Evolutionary conservation across 2,329 filamentous ascomycete species (phyloP).

Genomic region (Pseudocercospora cruenta): DNA sequence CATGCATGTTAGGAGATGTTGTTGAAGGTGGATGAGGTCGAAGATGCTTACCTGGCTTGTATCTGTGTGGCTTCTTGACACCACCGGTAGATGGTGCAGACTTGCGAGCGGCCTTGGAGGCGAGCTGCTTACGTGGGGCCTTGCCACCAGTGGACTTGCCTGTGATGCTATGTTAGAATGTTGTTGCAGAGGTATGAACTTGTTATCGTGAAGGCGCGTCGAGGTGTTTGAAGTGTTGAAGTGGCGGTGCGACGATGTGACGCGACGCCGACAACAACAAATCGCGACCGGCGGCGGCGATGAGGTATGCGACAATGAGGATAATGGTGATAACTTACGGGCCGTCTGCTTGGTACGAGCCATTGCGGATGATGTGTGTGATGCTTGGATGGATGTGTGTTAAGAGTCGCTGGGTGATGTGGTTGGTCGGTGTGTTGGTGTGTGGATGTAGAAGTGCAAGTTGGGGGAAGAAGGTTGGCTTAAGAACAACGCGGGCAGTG

Average conservation of each 20-base stretch:
- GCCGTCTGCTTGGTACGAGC: conserved; percentile 61
- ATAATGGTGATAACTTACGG: conserved; percentile 49
- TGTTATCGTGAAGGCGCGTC: conserved; percentile 25
- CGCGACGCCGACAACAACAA: conserved; percentile 26
- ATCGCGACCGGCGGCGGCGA: conserved; percentile 30
- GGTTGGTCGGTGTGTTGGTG: conserved; percentile 20
- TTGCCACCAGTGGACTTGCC: conserved; percentile 77
- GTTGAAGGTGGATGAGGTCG: conserved; percentile 15
- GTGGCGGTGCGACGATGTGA: conserved; percentile 28
- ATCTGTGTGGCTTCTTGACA: conserved; percentile 61
- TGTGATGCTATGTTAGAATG: conserved; percentile 46
- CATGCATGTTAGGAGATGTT: conserved; percentile 30
- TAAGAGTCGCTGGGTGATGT: conserved; percentile 28
- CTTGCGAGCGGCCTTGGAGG: conserved; percentile 99
- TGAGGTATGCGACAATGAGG: conserved; percentile 29
- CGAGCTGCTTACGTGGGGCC: conserved; percentile 87
- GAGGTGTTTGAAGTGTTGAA: conserved; percentile 20
- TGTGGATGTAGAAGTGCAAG: conserved; percentile 28
- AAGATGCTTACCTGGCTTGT: conserved; percentile 52
- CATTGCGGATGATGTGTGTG: conserved; percentile 47
- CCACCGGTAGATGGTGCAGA: conserved; percentile 89
- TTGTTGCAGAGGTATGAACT: conserved; percentile 20
- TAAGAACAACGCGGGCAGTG: conserved; percentile 9
- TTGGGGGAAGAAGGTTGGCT: conserved; percentile 18
- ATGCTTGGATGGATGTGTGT: conserved; percentile 27